Percentiles rank a stretch among this genome's conserved stretches.
Evolutionary conservation across 306 rosid species (phyloP).

Genomic region (Sicyos edulis): DNA sequence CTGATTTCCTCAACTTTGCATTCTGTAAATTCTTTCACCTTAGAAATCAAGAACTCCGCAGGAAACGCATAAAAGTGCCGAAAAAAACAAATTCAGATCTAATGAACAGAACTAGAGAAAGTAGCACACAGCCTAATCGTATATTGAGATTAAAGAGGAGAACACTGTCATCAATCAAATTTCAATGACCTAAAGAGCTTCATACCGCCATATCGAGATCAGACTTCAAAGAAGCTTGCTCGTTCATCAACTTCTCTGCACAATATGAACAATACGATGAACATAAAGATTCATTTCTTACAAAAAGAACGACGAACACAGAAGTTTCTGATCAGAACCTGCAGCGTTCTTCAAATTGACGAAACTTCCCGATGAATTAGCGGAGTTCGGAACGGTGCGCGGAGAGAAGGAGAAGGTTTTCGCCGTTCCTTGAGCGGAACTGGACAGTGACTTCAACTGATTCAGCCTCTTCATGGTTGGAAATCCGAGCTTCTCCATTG

Average conservation of each 20-base stretch:
- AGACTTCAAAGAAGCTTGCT: constrained; percentile 80
- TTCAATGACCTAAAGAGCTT: constrained; percentile 16
- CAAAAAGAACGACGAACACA: constrained; percentile 16
- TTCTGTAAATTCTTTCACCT: constrained; percentile 42
- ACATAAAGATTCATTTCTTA: constrained; percentile 23
- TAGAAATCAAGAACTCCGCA: constrained; percentile 1
- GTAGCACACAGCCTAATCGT: not conserved
- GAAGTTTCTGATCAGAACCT: constrained; percentile 39
- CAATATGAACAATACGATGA: constrained; percentile 21
- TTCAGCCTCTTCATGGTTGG: constrained; percentile 67
- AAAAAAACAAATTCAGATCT: not conserved
- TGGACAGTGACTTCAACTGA: constrained; percentile 67
- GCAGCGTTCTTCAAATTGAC: constrained; percentile 80
- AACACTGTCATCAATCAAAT: not conserved
- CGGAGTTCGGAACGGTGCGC: constrained; percentile 43
- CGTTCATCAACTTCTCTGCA: constrained; percentile 76
- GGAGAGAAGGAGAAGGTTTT: constrained; percentile 50
- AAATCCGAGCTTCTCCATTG: constrained; percentile 53
- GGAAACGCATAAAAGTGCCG: not conserved
- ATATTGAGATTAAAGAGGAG: not conserved
- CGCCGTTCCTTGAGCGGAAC: constrained; percentile 40
- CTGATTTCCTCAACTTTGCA: constrained; percentile 63
- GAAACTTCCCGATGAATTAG: constrained; percentile 60
- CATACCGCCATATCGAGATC: constrained; percentile 85
- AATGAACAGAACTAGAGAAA: constrained; percentile 6